Conservation (phyloP, 2,329 filamentous ascomycete species). For the Cercospora zeina region DNA sequence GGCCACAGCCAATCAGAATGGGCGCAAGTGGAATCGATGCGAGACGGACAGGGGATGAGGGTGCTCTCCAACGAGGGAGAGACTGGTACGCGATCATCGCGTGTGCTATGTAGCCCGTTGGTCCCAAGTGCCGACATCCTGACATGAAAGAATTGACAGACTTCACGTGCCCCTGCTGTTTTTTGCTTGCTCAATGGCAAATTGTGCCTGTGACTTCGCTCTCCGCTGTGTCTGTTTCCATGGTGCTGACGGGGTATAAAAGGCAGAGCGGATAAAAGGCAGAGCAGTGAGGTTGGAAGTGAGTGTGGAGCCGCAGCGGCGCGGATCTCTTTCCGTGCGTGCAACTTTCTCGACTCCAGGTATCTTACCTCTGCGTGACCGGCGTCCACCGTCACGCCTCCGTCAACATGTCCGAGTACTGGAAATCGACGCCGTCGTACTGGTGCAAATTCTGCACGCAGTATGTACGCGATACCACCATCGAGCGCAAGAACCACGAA, state of each 20-base stretch:
- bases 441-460: slow-evolving; percentile 97
- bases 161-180: slow-evolving; percentile 3
- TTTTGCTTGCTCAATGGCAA: background rate
- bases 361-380: background rate
- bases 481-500: slow-evolving; percentile 66
- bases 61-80: background rate
- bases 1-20: slow-evolving; percentile 16
- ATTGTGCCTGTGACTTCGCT: background rate
- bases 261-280: too few species aligned
- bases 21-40: slow-evolving; percentile 12
- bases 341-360: background rate
- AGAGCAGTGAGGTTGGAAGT: too few species aligned
- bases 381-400: background rate
- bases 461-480: slow-evolving; percentile 87
- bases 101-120: background rate
- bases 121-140: background rate
- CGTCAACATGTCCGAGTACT: slow-evolving; percentile 85
- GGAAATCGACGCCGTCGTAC: slow-evolving; percentile 96
- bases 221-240: too few species aligned
- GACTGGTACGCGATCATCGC: background rate
- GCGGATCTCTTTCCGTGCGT: background rate
- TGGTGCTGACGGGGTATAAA: too few species aligned
- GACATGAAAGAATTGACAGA: slow-evolving; percentile 10
- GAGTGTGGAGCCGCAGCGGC: background rate
- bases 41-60: background rate